Evolutionary conservation across 1,139 yeast genomes (phyloP), one percentile per base, ranked within the genome.

Genomic region (Hyphopichia khmerensis): DNA sequence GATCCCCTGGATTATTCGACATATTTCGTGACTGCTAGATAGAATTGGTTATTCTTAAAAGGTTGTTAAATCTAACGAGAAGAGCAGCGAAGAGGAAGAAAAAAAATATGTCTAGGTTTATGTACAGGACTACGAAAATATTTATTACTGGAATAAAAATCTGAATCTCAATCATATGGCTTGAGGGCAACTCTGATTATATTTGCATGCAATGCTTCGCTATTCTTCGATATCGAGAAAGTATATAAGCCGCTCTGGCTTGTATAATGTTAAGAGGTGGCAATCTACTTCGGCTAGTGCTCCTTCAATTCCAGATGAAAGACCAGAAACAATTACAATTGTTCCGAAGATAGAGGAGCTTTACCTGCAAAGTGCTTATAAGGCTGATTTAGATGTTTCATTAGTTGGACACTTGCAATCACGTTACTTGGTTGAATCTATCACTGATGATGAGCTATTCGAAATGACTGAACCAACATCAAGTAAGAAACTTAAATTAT

Each of bases 401-500:
- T 51, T 79, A 16, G 55, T 79, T 35, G 63, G 67, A 4, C 77
- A 77, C 48, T 57, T 80, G 27, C 70, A 71, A 43, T 62, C 69
- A 16, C 64, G 85, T 42, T 64, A 72, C 43, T 60, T 80, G 33
- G 67, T 79, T 2, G 82, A 77, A 45, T 62, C 75, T 2, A 60
- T 73, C 40, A 75, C 82, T 3, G 68, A 65, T 48, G 82, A 79
- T 32, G 73, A 67, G 36, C 60, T 81, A 29, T 69, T 63, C 35
- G 57, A 62, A 5, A 60, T 72, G 34, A 65, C 76, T 1, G 62
- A 64, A 41, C 59, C 65, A 2, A 50, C 44, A 9, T 56, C 68
- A 1, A 59, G 58, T 31, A 64, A 64, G 40, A 62, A 63, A 45
- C 59, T 87, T 40, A 81, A 84, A 16, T 60, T 88, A 14, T 95